A percentile compares a stretch with the other conserved stretches of the same genome.
Conservation (phyloP, 371 early-diverging fungal species). For the Dinochytrium kinnereticum region DNA sequence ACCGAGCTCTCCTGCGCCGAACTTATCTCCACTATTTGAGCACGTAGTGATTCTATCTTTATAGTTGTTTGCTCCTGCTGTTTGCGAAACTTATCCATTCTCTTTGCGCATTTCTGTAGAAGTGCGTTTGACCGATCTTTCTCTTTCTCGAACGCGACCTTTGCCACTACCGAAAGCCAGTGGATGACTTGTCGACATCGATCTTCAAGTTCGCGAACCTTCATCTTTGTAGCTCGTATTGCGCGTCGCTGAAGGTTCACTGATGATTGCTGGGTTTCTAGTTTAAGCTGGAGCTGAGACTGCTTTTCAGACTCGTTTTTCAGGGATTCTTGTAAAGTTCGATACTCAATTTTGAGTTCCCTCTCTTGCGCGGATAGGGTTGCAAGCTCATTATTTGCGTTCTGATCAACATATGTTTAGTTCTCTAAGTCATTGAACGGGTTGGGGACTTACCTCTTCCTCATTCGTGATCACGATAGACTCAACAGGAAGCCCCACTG, state of each 20-base stretch:
- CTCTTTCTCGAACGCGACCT: slow-evolving; percentile 36
- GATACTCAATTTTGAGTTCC: slow-evolving; percentile 28
- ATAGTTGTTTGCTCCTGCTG: slow-evolving; percentile 14
- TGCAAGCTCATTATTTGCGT: background rate
- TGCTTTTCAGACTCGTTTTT: slow-evolving; percentile 25
- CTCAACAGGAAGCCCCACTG: background rate
- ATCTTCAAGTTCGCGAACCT: slow-evolving; percentile 30
- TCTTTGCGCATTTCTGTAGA: slow-evolving; percentile 18
- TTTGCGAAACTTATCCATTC: slow-evolving; percentile 19
- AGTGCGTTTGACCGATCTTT: slow-evolving; percentile 35
- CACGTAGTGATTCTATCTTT: slow-evolving; percentile 4
- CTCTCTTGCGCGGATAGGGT: slow-evolving; percentile 17
- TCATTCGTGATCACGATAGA: background rate
- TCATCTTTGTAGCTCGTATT: slow-evolving; percentile 32
- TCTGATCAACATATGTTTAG: too few relatives aligned
- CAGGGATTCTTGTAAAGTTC: slow-evolving; percentile 15
- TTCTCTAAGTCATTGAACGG: too few relatives aligned
- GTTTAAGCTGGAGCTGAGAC: slow-evolving; percentile 15
- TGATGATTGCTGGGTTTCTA: slow-evolving; percentile 24
- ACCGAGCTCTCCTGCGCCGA: background rate
- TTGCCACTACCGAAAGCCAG: slow-evolving; percentile 37
- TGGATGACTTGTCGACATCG: slow-evolving; percentile 29
- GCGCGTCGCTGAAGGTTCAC: slow-evolving; percentile 26
- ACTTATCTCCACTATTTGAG: background rate
- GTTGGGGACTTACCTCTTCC: background rate